Base-by-base conservation (phyloP, 1,139 yeast species). In the Suzukiozyma palmioleophila region DNA sequence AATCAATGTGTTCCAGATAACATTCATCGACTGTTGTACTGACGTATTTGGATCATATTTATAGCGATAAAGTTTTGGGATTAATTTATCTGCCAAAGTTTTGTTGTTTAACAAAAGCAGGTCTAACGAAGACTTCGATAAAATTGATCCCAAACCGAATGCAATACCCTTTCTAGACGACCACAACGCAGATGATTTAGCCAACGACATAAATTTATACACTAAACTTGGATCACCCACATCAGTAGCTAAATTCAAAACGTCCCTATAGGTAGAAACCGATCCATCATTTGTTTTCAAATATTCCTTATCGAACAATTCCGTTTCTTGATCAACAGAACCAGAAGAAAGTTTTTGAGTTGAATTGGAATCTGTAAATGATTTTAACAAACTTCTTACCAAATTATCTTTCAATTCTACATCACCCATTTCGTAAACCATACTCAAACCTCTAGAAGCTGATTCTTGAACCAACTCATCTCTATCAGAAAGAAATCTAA, bases 161-260 rank as follows among this genome's bases (percentile, higher is more conserved):
- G 97, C 97, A 54, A 90, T 81, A 39, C 97, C 97, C 49, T 86
- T 86, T 55, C 96, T 73, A 0, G 97, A 86, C 0, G 95, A 79
- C 97, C 98, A 92, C 28, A 90, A 65, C 0, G 95, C 81, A 0
- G 96, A 85, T 39, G 84, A 84, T 45, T 87, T 84, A 0, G 97
- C 96, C 41, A 92, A 65, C 0, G 96, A 81, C 96, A 92, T 88
- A 55, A 92, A 92, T 53, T 89, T 87, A 60, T 92, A 92, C 5
- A 92, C 96, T 50, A 92, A 73, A 53, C 95, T 78, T 15, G 97
- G 96, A 59, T 92, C 97, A 32, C 97, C 97, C 4, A 89, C 94
- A 54, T 92, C 97, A 2, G 94, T 81, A 0, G 97, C 97, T 38
- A 92, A 69, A 51, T 73, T 84, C 49, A 90, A 66, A 26, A 90